These are phyloP conservation scores for Monascus purpureus DNA, from an alignment of 495 filamentous ascomycete genomes.

Conservation along the genomic window DNA sequence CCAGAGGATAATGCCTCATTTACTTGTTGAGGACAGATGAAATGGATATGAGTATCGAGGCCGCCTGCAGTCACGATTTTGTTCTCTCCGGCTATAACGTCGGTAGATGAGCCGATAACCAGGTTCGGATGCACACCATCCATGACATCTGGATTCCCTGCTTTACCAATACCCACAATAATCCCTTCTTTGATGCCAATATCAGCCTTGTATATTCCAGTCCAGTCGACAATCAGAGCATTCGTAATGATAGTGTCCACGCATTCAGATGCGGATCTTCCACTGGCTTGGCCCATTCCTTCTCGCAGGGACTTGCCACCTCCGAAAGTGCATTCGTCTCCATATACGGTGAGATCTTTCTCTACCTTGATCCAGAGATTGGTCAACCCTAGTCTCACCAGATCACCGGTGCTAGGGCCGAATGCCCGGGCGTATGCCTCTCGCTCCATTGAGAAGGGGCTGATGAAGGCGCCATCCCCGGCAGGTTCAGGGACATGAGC, in stretches of 20 bases:
- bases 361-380: slow-evolving; percentile 90
- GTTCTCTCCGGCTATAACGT: slow-evolving; percentile 90
- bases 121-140: slow-evolving; percentile 66
- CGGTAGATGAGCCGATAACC: slow-evolving; percentile 80
- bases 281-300: slow-evolving; percentile 90
- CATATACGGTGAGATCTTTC: slow-evolving; percentile 71
- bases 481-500: slow-evolving; percentile 55
- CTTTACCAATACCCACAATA: slow-evolving; percentile 88
- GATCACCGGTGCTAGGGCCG: slow-evolving; percentile 80
- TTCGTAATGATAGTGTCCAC: slow-evolving; percentile 88
- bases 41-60: slow-evolving; percentile 88
- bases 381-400: slow-evolving; percentile 68
- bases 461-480: slow-evolving; percentile 38
- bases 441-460: slow-evolving; percentile 58
- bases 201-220: slow-evolving; percentile 92
- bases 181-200: slow-evolving; percentile 84
- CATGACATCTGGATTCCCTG: slow-evolving; percentile 96
- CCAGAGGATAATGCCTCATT: slow-evolving; percentile 77
- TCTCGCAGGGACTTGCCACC: slow-evolving; percentile 91
- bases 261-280: slow-evolving; percentile 51
- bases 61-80: slow-evolving; percentile 90
- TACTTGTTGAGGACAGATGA: slow-evolving; percentile 93
- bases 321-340: slow-evolving; percentile 92
- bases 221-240: slow-evolving; percentile 82
- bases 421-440: slow-evolving; percentile 76